A percentile compares a stretch with the other conserved stretches of the same genome.
These are phyloP conservation scores for Allantophomopsis lycopodina DNA, from an alignment of 2,329 filamentous ascomycete species.

Conservation along the genomic window DNA sequence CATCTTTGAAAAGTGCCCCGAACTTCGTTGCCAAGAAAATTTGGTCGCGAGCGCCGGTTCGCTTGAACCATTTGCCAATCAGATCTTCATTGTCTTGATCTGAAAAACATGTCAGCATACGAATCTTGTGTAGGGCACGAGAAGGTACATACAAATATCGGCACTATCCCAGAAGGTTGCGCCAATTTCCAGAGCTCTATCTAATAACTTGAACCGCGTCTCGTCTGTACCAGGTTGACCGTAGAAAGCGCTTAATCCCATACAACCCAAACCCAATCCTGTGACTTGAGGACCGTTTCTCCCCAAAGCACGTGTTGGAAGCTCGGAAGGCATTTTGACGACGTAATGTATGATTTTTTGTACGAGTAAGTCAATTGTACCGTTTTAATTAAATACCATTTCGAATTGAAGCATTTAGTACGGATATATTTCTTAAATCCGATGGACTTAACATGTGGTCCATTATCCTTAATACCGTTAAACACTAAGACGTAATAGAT, in stretches of 20 bases:
- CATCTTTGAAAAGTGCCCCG: constrained; percentile 4
- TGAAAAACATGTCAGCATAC: constrained; percentile 4
- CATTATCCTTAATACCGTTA: no score
- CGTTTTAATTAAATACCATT: no score
- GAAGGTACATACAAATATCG: constrained; percentile 19
- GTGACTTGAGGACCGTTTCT: constrained; percentile 16
- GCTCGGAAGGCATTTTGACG: constrained; percentile 2
- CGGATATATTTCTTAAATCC: no score
- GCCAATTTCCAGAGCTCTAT: constrained; percentile 21
- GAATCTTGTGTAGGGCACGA: no score
- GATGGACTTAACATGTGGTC: no score
- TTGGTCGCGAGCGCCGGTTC: constrained; percentile 25
- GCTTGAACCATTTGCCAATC: constrained; percentile 31
- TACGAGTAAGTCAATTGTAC: no score
- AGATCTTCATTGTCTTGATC: constrained; percentile 26
- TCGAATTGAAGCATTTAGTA: no score
- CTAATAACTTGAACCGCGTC: constrained; percentile 21
- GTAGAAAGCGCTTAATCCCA: constrained; percentile 14
- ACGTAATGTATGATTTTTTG: no score
- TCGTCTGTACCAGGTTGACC: constrained; percentile 12
- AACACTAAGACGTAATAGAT: no score
- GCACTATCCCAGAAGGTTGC: constrained; percentile 20
- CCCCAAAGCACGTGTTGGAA: constrained; percentile 6
- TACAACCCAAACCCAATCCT: constrained; percentile 16
- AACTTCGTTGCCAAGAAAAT: constrained; percentile 40